These are phyloP conservation scores for Glaciozyma antarctica DNA, from an alignment of 768 basidiomycete genomes.

Conservation along the genomic window DNA sequence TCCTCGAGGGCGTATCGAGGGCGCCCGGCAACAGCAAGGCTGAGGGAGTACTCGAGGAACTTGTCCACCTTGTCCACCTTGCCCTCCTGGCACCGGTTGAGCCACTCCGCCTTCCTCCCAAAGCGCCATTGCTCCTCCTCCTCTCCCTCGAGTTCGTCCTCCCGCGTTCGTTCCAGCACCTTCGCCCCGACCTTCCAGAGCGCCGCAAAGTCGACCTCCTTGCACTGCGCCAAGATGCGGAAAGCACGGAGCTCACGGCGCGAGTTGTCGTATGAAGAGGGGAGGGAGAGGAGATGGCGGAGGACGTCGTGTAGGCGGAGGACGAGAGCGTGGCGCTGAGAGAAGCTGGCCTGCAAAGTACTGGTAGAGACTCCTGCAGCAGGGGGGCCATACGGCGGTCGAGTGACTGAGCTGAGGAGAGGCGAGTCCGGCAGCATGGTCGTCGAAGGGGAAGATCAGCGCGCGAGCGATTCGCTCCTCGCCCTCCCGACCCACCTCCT, in stretches of 20 bases:
- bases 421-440: too few relatives aligned
- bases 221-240: slow-evolving; percentile 15
- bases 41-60: slow-evolving; percentile 24
- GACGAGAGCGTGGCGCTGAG: slow-evolving; percentile 15
- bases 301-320: slow-evolving; percentile 19
- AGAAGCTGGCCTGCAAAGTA: not conserved
- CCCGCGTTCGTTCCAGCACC: slow-evolving; percentile 10
- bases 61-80: slow-evolving; percentile 16
- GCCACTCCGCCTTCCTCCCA: slow-evolving; percentile 19
- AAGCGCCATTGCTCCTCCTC: slow-evolving; percentile 4
- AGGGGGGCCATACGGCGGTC: too few relatives aligned
- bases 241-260: slow-evolving; percentile 12
- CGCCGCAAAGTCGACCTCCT: slow-evolving; percentile 18
- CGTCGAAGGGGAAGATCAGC: too few relatives aligned
- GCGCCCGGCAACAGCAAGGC: slow-evolving; percentile 15
- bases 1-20: slow-evolving; percentile 25
- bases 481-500: too few relatives aligned
- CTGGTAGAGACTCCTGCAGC: too few relatives aligned
- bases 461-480: too few relatives aligned
- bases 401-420: too few relatives aligned
- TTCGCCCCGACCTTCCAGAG: slow-evolving; percentile 17
- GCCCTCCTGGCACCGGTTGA: slow-evolving; percentile 22
- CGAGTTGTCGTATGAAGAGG: slow-evolving; percentile 7
- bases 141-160: not conserved
- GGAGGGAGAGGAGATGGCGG: slow-evolving; percentile 20